Percentiles rank a stretch among this genome's conserved stretches.
Conservation (phyloP, 805 yeast species). For the Sugiyamaella valdiviana region DNA sequence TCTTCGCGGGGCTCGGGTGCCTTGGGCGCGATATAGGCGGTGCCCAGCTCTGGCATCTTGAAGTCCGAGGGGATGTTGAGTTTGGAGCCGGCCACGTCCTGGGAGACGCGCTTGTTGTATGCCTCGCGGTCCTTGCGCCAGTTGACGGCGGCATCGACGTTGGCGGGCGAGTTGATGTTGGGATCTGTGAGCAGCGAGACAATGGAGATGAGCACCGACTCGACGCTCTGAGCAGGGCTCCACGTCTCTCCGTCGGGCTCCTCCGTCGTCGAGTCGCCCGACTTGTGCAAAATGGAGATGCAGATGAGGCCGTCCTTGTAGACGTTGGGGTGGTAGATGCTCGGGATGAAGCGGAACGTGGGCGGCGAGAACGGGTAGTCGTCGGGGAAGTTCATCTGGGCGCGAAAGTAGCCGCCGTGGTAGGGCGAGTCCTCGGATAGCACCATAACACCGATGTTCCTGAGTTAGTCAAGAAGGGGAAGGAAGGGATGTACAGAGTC, state of each 20-base stretch:
- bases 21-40: conserved; percentile 42
- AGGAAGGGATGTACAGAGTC: no score
- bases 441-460: conserved; percentile 92
- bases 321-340: conserved; percentile 92
- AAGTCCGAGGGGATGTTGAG: conserved; percentile 84
- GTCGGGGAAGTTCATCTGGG: conserved; percentile 86
- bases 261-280: conserved; percentile 84
- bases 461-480: no score
- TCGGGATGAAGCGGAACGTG: conserved; percentile 83
- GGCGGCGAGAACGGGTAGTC: conserved; percentile 95
- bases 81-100: conserved; percentile 67
- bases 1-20: conserved; percentile 37
- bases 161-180: conserved; percentile 88
- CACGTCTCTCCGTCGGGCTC: conserved; percentile 93
- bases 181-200: conserved; percentile 91
- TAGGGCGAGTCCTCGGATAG: conserved; percentile 82
- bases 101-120: conserved; percentile 66
- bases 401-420: conserved; percentile 86
- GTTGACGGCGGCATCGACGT: conserved; percentile 90
- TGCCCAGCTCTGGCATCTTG: conserved; percentile 64
- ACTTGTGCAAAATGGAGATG: conserved; percentile 85
- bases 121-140: conserved; percentile 76
- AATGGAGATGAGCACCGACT: conserved; percentile 81
- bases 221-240: conserved; percentile 73
- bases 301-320: conserved; percentile 90